These are phyloP conservation scores for Tulasnella sp. DNA, from an alignment of 768 basidiomycete species.

Conservation along the genomic window DNA sequence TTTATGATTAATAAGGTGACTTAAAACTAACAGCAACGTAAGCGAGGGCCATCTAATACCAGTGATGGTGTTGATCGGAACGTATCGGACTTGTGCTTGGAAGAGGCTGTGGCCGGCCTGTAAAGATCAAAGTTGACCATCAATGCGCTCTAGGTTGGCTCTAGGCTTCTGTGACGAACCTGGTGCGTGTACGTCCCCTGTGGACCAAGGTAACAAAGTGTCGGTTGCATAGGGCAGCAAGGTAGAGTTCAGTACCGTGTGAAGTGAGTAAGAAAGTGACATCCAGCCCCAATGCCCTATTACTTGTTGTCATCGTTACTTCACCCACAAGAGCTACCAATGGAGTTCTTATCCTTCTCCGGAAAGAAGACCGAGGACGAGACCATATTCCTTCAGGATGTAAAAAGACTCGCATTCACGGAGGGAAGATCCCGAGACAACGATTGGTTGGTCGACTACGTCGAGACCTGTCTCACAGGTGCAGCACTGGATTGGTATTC, in stretches of 20 bases:
- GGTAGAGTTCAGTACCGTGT: too few species aligned
- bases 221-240: neutral
- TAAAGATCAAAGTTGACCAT: too few species aligned
- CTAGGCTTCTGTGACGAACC: neutral
- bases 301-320: too few species aligned
- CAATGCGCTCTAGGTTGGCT: too few species aligned
- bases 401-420: neutral
- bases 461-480: neutral
- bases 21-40: neutral
- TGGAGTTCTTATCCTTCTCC: neutral
- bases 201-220: conserved; percentile 6
- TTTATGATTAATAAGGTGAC: neutral
- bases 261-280: too few species aligned
- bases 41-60: neutral
- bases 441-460: conserved; percentile 4
- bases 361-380: neutral
- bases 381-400: neutral
- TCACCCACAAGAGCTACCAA: too few species aligned
- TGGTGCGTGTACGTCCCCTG: conserved; percentile 16
- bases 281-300: too few species aligned
- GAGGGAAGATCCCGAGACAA: neutral
- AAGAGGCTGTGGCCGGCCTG: conserved; percentile 14
- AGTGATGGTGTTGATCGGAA: conserved; percentile 5
- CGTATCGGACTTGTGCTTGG: neutral
- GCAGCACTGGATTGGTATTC: conserved; percentile 1